These are phyloP conservation scores for Albophoma yamanashiensis DNA, from an alignment of 2,329 filamentous ascomycete species.

Conservation along the genomic window DNA sequence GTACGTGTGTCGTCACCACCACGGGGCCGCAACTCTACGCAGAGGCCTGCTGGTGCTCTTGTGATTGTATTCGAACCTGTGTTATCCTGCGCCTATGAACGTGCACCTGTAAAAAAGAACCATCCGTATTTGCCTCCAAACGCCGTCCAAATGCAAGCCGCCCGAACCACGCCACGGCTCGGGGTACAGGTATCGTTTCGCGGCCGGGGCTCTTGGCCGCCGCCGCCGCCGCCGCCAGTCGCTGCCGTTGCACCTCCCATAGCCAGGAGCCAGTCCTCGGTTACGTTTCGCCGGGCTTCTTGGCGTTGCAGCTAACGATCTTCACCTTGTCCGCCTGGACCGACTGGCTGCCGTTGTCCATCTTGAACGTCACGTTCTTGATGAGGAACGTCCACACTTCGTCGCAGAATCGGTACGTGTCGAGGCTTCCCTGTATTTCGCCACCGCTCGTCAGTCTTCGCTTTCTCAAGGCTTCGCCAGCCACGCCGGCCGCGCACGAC, in stretches of 20 bases:
- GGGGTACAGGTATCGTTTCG: background rate
- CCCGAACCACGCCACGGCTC: background rate
- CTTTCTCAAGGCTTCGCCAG: background rate
- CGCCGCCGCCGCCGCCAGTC: background rate
- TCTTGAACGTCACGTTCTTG: slow-evolving; percentile 98
- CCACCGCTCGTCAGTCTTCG: background rate
- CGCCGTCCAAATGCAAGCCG: slow-evolving; percentile 8
- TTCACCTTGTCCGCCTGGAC: slow-evolving; percentile 88
- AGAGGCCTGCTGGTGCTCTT: background rate
- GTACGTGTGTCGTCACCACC: background rate
- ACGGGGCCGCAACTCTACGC: background rate
- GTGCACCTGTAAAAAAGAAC: background rate
- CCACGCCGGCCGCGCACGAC: background rate
- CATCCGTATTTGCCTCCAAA: slow-evolving; percentile 1
- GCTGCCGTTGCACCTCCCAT: background rate
- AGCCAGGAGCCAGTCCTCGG: background rate
- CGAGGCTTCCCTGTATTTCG: slow-evolving; percentile 67
- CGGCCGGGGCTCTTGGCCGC: background rate
- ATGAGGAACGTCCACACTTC: slow-evolving; percentile 99
- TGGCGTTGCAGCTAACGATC: slow-evolving; percentile 96
- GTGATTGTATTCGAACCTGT: background rate
- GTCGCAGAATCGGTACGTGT: slow-evolving; percentile 98
- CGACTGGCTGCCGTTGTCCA: slow-evolving; percentile 65
- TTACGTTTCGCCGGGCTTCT: slow-evolving; percentile 41
- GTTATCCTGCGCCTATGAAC: background rate